Conservation (phyloP, 2,329 filamentous ascomycete genomes). For the Myrmaecium sp. region DNA sequence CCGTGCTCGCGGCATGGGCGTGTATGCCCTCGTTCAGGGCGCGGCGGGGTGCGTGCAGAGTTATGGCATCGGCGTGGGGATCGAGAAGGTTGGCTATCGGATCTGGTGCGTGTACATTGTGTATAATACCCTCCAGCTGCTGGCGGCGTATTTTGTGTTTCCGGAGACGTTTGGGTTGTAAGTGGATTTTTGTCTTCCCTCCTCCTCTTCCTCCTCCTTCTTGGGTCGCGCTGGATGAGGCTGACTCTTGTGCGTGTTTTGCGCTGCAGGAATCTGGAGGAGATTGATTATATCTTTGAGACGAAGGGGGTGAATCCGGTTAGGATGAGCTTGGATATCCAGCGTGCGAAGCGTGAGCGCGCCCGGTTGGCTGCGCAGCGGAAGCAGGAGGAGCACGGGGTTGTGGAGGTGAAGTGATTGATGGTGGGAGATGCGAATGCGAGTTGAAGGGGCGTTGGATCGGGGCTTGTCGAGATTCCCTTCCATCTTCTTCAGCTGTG, state of each 20-base stretch:
- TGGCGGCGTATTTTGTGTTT: slow-evolving; percentile 33
- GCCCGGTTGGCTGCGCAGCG: too few species aligned
- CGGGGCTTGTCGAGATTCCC: too few species aligned
- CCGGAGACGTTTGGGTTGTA: slow-evolving; percentile 33
- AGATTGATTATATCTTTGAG: slow-evolving; percentile 43
- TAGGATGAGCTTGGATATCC: slow-evolving; percentile 26
- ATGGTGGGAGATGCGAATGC: too few species aligned
- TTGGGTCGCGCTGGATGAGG: too few species aligned
- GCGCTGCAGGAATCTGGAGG: slow-evolving; percentile 38
- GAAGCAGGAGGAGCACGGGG: too few species aligned
- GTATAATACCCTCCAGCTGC: slow-evolving; percentile 32
- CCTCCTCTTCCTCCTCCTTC: too few species aligned
- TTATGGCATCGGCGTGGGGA: slow-evolving; percentile 32
- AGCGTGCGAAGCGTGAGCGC: too few species aligned
- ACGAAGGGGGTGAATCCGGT: slow-evolving; percentile 25
- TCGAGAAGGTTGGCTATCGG: slow-evolving; percentile 31
- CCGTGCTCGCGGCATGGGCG: slow-evolving; percentile 25
- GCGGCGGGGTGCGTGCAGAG: slow-evolving; percentile 26
- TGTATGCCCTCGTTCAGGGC: slow-evolving; percentile 29
- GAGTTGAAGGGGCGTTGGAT: too few species aligned
- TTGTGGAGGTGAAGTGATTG: too few species aligned
- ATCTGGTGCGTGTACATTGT: slow-evolving; percentile 35
- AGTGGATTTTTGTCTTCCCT: too few species aligned
- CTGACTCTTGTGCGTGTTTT: too few species aligned
- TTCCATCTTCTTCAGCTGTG: too few species aligned